Percentiles rank a stretch among this genome's conserved stretches.
Evolutionary conservation across 257 asterid genomes (phyloP).

Genomic region (Cynanchum wilfordii): DNA sequence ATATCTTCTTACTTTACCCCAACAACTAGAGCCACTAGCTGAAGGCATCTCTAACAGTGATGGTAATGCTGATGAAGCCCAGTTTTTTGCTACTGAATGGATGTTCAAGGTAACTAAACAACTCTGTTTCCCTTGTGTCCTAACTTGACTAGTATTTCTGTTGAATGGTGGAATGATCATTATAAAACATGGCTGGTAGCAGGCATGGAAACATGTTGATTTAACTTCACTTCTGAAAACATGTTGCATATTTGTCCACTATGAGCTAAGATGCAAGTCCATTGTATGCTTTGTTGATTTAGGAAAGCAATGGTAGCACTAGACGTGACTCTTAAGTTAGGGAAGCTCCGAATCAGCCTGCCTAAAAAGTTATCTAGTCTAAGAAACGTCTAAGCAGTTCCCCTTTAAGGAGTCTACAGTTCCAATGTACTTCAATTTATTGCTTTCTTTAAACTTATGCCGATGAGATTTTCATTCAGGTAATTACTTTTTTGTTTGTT

Average conservation of each 20-base stretch:
- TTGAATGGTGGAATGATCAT: background rate
- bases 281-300: background rate
- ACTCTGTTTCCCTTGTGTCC: background rate
- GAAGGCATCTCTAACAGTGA: slow-evolving; percentile 80
- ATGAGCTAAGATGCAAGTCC: background rate
- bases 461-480: background rate
- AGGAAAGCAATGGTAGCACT: background rate
- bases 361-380: background rate
- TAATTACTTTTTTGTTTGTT: slow-evolving; percentile 1
- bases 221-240: background rate
- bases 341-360: background rate
- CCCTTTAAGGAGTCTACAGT: background rate
- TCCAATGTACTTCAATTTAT: background rate
- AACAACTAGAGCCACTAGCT: slow-evolving; percentile 93
- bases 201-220: background rate
- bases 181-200: too few relatives aligned
- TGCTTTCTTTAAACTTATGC: background rate
- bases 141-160: background rate
- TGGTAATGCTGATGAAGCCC: slow-evolving; percentile 86
- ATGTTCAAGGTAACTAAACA: slow-evolving; percentile 80
- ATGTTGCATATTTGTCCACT: background rate
- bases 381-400: background rate
- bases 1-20: slow-evolving; percentile 96
- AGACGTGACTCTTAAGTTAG: background rate
- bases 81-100: slow-evolving; percentile 97